A percentile compares a stretch with the other conserved stretches of the same genome.
These are phyloP conservation scores for Trichophyton mentagrophytes DNA, from an alignment of 2,329 filamentous ascomycete genomes.

Conservation along the genomic window DNA sequence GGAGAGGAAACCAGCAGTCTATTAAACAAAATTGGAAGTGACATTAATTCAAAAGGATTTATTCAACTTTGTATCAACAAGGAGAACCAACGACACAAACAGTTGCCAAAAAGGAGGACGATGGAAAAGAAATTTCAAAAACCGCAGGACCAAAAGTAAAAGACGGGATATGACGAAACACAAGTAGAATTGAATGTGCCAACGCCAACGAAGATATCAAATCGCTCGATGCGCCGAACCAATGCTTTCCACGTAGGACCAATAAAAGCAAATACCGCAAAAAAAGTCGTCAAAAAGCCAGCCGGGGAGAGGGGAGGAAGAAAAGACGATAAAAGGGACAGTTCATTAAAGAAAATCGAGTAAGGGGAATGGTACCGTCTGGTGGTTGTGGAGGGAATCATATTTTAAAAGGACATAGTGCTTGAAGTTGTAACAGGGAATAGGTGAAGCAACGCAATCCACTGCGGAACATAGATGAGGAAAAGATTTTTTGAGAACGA, in stretches of 20 bases:
- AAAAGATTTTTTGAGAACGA: neutral
- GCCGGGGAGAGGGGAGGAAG: neutral
- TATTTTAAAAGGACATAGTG: neutral
- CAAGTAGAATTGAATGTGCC: neutral
- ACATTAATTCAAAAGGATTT: neutral
- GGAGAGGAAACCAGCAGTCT: neutral
- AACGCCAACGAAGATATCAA: neutral
- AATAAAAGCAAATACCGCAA: neutral
- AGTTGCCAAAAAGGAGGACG: neutral
- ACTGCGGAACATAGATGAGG: neutral
- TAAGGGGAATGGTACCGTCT: neutral
- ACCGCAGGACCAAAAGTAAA: neutral
- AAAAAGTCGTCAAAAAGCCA: neutral
- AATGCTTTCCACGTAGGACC: neutral
- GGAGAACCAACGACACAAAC: neutral
- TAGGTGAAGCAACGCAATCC: neutral
- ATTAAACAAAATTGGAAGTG: neutral
- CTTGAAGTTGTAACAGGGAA: neutral
- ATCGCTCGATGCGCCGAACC: constrained; percentile 3
- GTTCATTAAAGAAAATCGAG: neutral
- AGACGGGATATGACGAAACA: neutral
- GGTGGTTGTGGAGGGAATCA: neutral
- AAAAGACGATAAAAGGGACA: neutral
- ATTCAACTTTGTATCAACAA: constrained; percentile 1
- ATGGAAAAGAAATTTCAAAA: neutral